phyloP scores from a whole-genome alignment of 257 asterid species.

The Hygrophila difformis region DNA sequence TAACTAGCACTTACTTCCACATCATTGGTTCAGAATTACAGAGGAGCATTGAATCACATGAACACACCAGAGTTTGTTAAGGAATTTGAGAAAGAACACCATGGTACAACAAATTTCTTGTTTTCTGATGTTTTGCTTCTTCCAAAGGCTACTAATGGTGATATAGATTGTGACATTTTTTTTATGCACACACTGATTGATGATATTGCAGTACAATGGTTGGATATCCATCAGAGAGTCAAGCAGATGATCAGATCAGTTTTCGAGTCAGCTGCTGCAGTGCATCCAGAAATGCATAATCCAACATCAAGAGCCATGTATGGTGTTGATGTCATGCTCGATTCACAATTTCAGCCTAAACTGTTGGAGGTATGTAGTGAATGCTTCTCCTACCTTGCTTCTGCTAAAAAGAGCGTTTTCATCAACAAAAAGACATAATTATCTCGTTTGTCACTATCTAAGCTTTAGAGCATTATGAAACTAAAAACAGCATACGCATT shows the following conservation, averaged over 20 bases:
- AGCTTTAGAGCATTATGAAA: too few relatives aligned
- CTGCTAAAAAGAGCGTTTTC: too few relatives aligned
- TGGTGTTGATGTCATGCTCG: slow-evolving; percentile 96
- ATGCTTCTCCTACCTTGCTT: not conserved
- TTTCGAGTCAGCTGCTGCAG: slow-evolving; percentile 76
- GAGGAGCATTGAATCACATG: slow-evolving; percentile 83
- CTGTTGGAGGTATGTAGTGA: slow-evolving; percentile 58
- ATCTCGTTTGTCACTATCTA: too few relatives aligned
- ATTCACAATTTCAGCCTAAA: slow-evolving; percentile 62
- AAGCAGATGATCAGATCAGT: slow-evolving; percentile 67
- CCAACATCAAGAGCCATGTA: slow-evolving; percentile 88
- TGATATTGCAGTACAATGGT: slow-evolving; percentile 71
- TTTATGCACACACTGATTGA: slow-evolving; percentile 4
- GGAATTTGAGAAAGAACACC: slow-evolving; percentile 82
- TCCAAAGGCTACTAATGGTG: not conserved
- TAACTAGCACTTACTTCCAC: slow-evolving; percentile 4
- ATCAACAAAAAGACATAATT: too few relatives aligned
- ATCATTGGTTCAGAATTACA: slow-evolving; percentile 55
- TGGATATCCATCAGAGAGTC: slow-evolving; percentile 72
- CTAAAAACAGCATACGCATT: too few relatives aligned
- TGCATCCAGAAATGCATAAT: slow-evolving; percentile 91
- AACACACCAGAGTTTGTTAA: slow-evolving; percentile 63
- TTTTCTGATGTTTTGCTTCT: slow-evolving; percentile 12
- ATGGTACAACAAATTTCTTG: slow-evolving; percentile 39
- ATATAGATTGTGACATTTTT: not conserved